These are phyloP conservation scores for Nitzschia sp. DNA, from an alignment of 108 stramenopile genomes.

Conservation along the genomic window DNA sequence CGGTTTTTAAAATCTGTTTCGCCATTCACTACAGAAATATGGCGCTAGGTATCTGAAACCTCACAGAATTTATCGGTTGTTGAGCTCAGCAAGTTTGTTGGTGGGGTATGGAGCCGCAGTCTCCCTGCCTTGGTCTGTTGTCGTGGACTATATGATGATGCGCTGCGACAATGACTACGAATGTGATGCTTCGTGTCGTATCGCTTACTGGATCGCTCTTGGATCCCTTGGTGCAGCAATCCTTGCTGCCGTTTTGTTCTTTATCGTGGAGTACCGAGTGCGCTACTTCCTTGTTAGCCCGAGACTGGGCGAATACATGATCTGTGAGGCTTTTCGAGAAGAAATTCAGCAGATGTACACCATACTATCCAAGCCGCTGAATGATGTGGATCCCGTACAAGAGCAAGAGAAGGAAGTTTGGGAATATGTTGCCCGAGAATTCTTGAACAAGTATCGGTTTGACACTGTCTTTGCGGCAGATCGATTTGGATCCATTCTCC, in stretches of 20 bases:
- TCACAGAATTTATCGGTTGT: too few relatives aligned
- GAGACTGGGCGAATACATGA: conserved; percentile 14
- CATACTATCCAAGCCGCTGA: not conserved
- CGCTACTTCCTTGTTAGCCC: conserved; percentile 29
- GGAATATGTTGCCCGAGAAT: conserved; percentile 44
- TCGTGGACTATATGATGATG: not conserved
- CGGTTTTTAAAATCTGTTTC: too few relatives aligned
- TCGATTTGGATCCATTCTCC: conserved; percentile 36
- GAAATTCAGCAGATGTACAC: conserved; percentile 23
- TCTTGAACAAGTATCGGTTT: conserved; percentile 36
- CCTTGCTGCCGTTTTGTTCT: conserved; percentile 7
- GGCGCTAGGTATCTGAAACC: too few relatives aligned
- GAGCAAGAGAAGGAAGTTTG: conserved; percentile 27
- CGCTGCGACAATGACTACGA: too few relatives aligned
- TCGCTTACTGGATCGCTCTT: conserved; percentile 21
- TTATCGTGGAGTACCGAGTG: conserved; percentile 24
- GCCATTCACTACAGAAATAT: too few relatives aligned
- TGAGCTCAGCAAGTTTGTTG: too few relatives aligned
- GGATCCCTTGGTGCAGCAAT: conserved; percentile 11
- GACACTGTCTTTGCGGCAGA: conserved; percentile 34
- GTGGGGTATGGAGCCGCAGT: conserved; percentile 10
- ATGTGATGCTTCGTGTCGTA: not conserved
- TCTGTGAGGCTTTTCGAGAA: conserved; percentile 29
- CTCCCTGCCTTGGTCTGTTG: conserved; percentile 23
- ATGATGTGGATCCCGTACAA: conserved; percentile 26